Conservation (phyloP, 2,329 filamentous ascomycete species). For the Colletotrichum sp. region DNA sequence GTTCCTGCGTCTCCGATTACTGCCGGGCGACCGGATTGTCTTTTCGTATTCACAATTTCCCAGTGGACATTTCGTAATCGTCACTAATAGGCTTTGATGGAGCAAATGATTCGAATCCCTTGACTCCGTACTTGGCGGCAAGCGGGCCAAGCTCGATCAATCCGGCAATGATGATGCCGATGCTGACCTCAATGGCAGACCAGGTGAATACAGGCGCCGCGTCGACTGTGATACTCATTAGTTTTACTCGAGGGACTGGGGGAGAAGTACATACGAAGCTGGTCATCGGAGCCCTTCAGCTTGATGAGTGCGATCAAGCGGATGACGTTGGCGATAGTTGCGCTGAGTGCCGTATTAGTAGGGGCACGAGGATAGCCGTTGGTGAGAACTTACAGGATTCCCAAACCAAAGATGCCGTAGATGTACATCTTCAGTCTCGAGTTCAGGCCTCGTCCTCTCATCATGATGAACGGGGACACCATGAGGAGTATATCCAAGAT, state of each 20-base stretch:
- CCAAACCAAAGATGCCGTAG: slow-evolving; percentile 5
- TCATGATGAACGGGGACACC: slow-evolving; percentile 10
- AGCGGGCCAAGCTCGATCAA: slow-evolving; percentile 13
- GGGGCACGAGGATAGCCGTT: rapidly evolving
- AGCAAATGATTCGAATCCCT: neutral
- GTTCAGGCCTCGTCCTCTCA: neutral
- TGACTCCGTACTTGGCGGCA: slow-evolving; percentile 1
- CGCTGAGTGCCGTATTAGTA: neutral
- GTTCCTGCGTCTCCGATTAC: neutral
- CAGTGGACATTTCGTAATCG: neutral
- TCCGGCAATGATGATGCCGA: slow-evolving; percentile 8
- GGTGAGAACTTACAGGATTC: neutral
- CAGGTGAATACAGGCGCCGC: slow-evolving; percentile 12
- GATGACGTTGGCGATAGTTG: slow-evolving; percentile 11
- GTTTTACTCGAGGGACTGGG: no score
- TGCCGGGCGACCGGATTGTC: no score
- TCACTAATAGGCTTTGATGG: neutral
- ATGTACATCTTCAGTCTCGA: slow-evolving; percentile 4
- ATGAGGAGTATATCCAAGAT: neutral
- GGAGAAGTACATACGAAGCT: neutral
- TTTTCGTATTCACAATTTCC: neutral
- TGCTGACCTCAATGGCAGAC: slow-evolving; percentile 13
- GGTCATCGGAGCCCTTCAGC: neutral
- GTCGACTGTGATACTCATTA: neutral
- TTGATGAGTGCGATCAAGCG: slow-evolving; percentile 2